Conservation (phyloP, 257 asterid genomes). For the Solanum pimpinellifolium region DNA sequence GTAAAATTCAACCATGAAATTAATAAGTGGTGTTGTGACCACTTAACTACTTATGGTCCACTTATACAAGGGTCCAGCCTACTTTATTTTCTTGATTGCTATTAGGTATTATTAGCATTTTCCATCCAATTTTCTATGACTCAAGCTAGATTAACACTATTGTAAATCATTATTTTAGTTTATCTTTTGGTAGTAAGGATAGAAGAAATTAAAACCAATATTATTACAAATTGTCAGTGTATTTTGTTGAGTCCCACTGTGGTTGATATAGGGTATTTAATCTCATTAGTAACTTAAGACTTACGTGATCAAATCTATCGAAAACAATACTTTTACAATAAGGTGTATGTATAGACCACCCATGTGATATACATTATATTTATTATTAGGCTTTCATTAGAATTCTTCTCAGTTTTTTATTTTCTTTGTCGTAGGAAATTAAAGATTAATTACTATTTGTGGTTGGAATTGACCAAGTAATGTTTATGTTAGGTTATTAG, state of each 20-base stretch:
- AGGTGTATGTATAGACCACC: too few species aligned
- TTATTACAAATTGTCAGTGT: neutral
- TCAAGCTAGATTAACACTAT: neutral
- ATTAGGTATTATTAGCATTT: neutral
- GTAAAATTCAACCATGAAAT: neutral
- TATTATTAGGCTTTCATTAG: too few species aligned
- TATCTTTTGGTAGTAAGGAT: neutral
- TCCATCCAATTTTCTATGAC: neutral
- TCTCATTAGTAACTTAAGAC: neutral
- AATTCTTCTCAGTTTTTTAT: too few species aligned
- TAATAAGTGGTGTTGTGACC: neutral
- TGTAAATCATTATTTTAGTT: neutral
- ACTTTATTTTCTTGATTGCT: neutral
- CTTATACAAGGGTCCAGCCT: neutral
- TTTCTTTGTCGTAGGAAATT: too few species aligned
- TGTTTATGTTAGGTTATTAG: too few species aligned
- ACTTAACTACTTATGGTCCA: neutral
- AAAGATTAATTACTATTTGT: neutral
- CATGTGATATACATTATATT: neutral
- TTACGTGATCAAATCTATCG: neutral
- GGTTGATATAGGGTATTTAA: neutral
- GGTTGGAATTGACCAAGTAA: neutral
- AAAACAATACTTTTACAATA: neutral
- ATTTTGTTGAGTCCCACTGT: neutral
- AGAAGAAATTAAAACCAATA: neutral